Base-by-base conservation (phyloP, 257 asterid genomes). In the Solanum pimpinellifolium region DNA sequence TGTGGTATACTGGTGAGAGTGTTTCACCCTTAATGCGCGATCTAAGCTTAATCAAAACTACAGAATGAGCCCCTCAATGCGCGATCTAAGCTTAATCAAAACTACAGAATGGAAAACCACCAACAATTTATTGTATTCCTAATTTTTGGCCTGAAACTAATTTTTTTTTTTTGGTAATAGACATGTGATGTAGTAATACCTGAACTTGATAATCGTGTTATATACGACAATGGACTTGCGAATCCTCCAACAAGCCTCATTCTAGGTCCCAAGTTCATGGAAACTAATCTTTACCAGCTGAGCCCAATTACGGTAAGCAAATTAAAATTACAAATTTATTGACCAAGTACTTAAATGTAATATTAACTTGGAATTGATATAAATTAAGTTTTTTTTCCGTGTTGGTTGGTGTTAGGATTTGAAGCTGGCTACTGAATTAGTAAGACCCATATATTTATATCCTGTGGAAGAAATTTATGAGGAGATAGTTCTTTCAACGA, bases 231-330 rank as follows among this genome's bases (percentile, higher is more conserved):
- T 68, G 93, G 93, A 83, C 87, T 69, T 7, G 62, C 81, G n/a
- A 90, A 87, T 49, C 88, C 89, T 59, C 89, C 91, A 33, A 90
- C 93, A 1, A 41, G 88, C 14, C 35, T 41, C 39, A 16, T 15
- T 14, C 74, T 89, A 6, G 92, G 92, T 15, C 88, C 88, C 4
- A 80, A 87, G 81, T 86, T 25, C 89, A 39, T 90, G 73, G 31
- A 87, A 2, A 42, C 49, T 12, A 81, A 70, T 25, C 14, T 86
- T 20, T 90, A 92, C 42, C 91, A 90, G 68, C 78, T 33, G 31
- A 88, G 90, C 87, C 89, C 92, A 25, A 35, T 29, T 31, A 74
- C 85, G 91, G 93, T 86, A 88, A 23, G 35, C 41, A n/a, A 77
- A 42, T 47, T 47, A 47, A 49, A 14, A 49, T 49, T 49, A 14